Evolutionary conservation across 2,329 filamentous ascomycete species (phyloP), one percentile per base, ranked within the genome.

Genomic region (Epichloe hybrida): DNA sequence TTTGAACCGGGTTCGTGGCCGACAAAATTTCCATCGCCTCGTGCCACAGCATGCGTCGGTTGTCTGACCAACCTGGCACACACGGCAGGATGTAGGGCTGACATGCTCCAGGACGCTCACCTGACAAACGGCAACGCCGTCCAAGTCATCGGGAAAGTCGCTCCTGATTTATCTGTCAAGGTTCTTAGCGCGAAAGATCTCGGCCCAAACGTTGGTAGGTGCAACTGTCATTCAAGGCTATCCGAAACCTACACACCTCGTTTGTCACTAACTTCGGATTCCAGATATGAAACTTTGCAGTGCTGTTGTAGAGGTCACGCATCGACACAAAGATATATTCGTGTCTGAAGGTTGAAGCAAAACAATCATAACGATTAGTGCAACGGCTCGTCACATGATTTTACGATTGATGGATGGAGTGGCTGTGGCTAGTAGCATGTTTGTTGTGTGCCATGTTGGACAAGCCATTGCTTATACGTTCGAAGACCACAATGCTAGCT

Each of bases 221-320:
- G 45, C 12, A 42, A 31, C 31, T n/a, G n/a, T 31, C 27, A 31
- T 20, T 20, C 17, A 11, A 40, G n/a, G 38, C n/a, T 11, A 37
- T n/a, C 21, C 21, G 21, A n/a, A 23, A 6, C 36, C 12, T 31
- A 31, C 27, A 31, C 8, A 31, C 8, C 27, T 31, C 27, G 8
- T 31, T 4, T 31, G 27, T 31, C 27, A n/a, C 23, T 35, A 46
- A 41, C 45, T 34, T 52, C 21, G 37, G 31, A 34, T 8, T 27
- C 2, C 52, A 91, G 89, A 96, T 69, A 87, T 86, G 66, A 75
- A 74, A 49, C 76, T 88, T 36, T 84, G 82, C 53, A 81, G 87
- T 52, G 80, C 84, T 0, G 85, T 96, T 3, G 90, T 95, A 15
- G 86, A 96, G 52, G 83, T 81, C 37, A 93, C 88, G 36, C 90